Base-by-base conservation (phyloP, 2,329 filamentous ascomycete species). In the Pseudogymnoascus pannorum region DNA sequence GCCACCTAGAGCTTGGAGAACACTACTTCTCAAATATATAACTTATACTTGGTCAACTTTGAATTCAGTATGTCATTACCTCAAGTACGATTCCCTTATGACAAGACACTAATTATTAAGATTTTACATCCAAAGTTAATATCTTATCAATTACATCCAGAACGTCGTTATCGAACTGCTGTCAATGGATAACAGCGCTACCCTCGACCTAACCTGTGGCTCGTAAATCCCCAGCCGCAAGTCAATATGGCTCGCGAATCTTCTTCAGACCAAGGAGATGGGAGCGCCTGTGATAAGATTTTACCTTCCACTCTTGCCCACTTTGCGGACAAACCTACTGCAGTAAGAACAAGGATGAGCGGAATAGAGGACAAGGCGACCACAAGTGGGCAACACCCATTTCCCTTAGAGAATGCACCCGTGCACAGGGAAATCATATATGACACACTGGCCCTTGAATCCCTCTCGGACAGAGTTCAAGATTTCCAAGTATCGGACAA, bases 401-500 rank as follows among this genome's bases (percentile, higher is more conserved):
- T 20, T 22, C 40, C 40, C 20, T 24, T 44, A 24, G 40, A 44
- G 40, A 18, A 12, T 11, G 11, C 20, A 44, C 40, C 40, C 11
- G 40, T 24, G 14, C 18, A 44, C 40, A 24, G 40, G 4, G 20
- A 5, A 24, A 44, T 44, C 20, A 44, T 44, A 24, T 24, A 24
- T 24, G 18, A 44, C 20, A 24, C 18, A 14, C 14, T 20, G 11
- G 18, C 40, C 40, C 40, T 44, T 24, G 11, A 44, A n/a, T 8
- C 40, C 5, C 20, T 24, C 4, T 14, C 40, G 12, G 40, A 44
- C 12, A 24, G 40, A 24, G 38, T 22, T 42, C 79, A 77, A 22
- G 84, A 88, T 63, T 92, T 88, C 68, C 70, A 81, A 40, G 81
- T 87, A 18, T 77, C 84, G 48, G 77, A 86, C 67, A 89, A 88